Percentiles rank a stretch among this genome's conserved stretches.
Evolutionary conservation across 2,329 filamentous ascomycete species (phyloP).

Genomic region (Scedosporium aurantiacum): DNA sequence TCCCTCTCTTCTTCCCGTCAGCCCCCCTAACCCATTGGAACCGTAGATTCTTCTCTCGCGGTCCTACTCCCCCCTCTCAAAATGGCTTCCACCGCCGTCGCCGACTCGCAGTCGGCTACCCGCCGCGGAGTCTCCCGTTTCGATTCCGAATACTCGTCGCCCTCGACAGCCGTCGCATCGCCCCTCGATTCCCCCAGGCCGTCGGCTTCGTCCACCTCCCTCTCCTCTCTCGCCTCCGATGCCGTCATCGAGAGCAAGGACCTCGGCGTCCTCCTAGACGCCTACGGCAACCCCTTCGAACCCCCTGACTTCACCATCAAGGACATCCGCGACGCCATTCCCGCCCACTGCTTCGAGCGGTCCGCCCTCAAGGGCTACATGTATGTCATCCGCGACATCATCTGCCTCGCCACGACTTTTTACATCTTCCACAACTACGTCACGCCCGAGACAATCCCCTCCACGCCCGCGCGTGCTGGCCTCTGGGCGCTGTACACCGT

Average conservation of each 20-base stretch:
- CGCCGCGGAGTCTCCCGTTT: conserved; percentile 19
- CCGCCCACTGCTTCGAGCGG: conserved; percentile 91
- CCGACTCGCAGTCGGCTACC: conserved; percentile 12
- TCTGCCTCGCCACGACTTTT: conserved; percentile 65
- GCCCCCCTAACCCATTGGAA: not conserved
- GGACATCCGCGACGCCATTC: conserved; percentile 92
- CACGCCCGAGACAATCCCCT: conserved; percentile 73
- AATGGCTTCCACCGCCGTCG: conserved; percentile 9
- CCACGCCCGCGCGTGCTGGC: conserved; percentile 49
- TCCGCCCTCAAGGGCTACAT: conserved; percentile 62
- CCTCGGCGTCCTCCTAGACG: conserved; percentile 68
- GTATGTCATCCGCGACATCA: conserved; percentile 78
- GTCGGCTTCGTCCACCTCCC: conserved; percentile 75
- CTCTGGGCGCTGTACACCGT: conserved; percentile 60
- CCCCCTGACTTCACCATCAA: conserved; percentile 96
- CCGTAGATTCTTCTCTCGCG: not conserved
- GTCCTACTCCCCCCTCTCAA: not conserved
- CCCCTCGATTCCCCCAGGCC: conserved; percentile 48
- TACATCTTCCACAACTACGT: conserved; percentile 81
- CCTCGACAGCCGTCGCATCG: conserved; percentile 37
- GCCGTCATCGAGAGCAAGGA: conserved; percentile 29
- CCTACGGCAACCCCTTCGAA: conserved; percentile 89
- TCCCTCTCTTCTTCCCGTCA: not conserved
- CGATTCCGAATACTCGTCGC: conserved; percentile 15
- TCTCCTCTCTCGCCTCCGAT: conserved; percentile 75